Evolutionary conservation across 2,329 filamentous ascomycete genomes (phyloP), one percentile per base, ranked within the genome.

Genomic region (Ophiosphaerella herpotricha): DNA sequence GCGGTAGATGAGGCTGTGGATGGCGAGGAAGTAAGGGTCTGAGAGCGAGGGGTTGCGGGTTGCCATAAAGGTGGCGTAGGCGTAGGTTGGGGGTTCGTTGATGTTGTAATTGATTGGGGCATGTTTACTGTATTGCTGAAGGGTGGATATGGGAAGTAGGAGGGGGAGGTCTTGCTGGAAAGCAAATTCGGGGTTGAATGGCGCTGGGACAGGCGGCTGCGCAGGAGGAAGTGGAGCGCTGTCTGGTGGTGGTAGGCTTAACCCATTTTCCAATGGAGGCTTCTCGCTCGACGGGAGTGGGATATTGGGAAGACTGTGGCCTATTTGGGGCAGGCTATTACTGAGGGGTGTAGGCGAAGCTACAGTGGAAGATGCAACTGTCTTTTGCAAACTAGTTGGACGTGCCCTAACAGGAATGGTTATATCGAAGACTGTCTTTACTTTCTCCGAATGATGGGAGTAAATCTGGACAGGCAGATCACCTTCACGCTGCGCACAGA

Each of bases 1-100:
- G 5, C 70, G 64, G 49, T 70, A 66, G 29, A 71, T 61, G 13
- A 71, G 51, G 2, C 66, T 65, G 11, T 70, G 66, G 5, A 71
- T 67, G 13, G 70, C 66, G 32, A 72, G 54, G 48, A 64, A 73
- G 52, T 72, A 73, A 1, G 69, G 67, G 33, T 73, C 69, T 47
- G 67, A 61, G 3, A 70, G 18, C 0, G 69, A 72, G 1, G 62
- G 60, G 38, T 67, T 68, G 5, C 58, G 60, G 1, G 64, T 68
- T 11, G 63, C 60, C 52, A 72, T 66, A 50, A 71, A 71, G 0
- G 68, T 71, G 1, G 70, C 70, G 21, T 68, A 72, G 2, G 67
- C 58, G 50, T 65, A 60, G 12, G 49, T 54, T 43, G 52, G 52
- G 16, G 55, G 39, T 3, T 44, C 53, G 26, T 55, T 47, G 8